A percentile compares a stretch with the other conserved stretches of the same genome.
These are phyloP conservation scores for Picochlorum sp. DNA, from an alignment of 139 green algal genomes.

Conservation along the genomic window DNA sequence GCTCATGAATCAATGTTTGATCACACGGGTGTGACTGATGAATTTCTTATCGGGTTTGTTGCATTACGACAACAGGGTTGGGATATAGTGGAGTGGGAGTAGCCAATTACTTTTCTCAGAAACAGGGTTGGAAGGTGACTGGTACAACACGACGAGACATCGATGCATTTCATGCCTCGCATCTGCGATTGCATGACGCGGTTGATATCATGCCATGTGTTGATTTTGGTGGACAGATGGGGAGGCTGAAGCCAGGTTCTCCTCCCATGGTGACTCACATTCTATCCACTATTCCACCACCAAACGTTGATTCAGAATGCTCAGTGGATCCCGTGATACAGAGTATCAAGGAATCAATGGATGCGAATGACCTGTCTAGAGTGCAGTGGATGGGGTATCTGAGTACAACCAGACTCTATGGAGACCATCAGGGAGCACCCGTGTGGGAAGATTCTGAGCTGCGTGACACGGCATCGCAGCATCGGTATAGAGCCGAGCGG, in stretches of 20 bases:
- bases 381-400: constrained; percentile 53
- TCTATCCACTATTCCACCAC: constrained; percentile 32
- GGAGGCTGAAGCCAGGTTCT: background rate
- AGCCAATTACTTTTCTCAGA: constrained; percentile 14
- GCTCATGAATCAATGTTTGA: background rate
- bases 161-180: background rate
- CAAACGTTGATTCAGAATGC: background rate
- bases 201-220: background rate
- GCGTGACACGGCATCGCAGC: constrained; percentile 14
- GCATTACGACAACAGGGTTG: constrained; percentile 12
- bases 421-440: constrained; percentile 51
- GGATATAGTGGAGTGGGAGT: constrained; percentile 27
- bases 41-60: background rate
- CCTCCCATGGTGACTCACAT: constrained; percentile 23
- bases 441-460: constrained; percentile 54
- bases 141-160: constrained; percentile 17
- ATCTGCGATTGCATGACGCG: background rate
- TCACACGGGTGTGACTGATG: background rate
- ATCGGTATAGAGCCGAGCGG: constrained; percentile 24
- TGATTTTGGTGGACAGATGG: constrained; percentile 8
- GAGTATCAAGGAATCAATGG: background rate
- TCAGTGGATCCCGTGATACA: constrained; percentile 21
- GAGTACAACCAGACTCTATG: constrained; percentile 61
- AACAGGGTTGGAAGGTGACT: constrained; percentile 22
- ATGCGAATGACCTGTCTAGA: constrained; percentile 12